Evolutionary conservation across 305 asterid species (phyloP), one percentile per base, ranked within the genome.

Genomic region (Solanum hybrid): DNA sequence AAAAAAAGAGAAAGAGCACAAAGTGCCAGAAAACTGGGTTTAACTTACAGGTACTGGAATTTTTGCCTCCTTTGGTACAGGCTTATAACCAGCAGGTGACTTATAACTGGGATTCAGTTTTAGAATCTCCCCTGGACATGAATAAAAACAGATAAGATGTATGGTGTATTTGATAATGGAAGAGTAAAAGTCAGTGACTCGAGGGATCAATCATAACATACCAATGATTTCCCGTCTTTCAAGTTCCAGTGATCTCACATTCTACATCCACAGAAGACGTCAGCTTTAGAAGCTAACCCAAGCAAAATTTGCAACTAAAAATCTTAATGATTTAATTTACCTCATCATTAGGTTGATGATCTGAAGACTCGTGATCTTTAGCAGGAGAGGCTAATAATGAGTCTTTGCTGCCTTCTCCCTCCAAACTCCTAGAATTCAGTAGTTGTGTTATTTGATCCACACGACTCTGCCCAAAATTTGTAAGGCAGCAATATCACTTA

Each of bases 221-320:
- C 99, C 99, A 66, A 95, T 94, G 88, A 95, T 94, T 92, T 96
- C 99, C 51, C 95, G 97, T 92, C 90, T 94, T 93, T 97, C 99
- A 91, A 95, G 93, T 89, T 94, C 96, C 99, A 96, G 91, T 56
- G 89, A 87, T 88, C 93, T 93, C 72, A 85, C 89, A 75, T 93
- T 95, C 99, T 95, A 89, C 84, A 92, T 87, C 51, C 85, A 89
- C 90, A 79, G 11, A 85, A 46, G 5, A 31, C 12, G 8, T 79
- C 72, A 82, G 69, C 84, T 86, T 76, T 81, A 60, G 71, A 80
- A 86, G 82, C 5, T 86, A 92, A 85, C 72, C 89, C 22, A 91
- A 56, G 80, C n/a, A 27, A 76, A 89, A 40, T 12, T 31, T 60
- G 32, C 56, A 73, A 79, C 17, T 32, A 76, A 22, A 87, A 86